Base-by-base conservation (phyloP, 2,329 filamentous ascomycete genomes). In the Colletotrichum sp. region DNA sequence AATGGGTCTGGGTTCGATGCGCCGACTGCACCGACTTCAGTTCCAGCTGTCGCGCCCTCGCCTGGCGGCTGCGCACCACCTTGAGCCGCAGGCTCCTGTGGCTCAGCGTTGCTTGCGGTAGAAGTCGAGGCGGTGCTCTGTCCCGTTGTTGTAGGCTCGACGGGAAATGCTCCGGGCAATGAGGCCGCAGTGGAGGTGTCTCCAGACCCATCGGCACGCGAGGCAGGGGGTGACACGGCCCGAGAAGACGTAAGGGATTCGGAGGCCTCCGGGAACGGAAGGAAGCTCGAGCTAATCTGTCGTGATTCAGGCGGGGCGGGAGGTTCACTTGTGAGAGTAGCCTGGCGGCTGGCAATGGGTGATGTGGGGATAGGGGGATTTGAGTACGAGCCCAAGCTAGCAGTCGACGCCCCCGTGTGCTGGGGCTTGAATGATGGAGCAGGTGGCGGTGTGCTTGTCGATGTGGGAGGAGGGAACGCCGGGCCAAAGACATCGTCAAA, bases 401-500 rank as follows among this genome's bases (percentile, higher is more conserved):
- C 86, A 5, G 86, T 87, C 4, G 91, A 92, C n/a, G 88, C 87
- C 67, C 90, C 90, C 3, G 90, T 92, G 77, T 88, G 86, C 80
- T 92, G 90, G 43, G 89, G 89, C 80, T 92, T 90, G 86, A 95
- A 94, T 7, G 91, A 91, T 15, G 91, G 92, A 34, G 84, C 84
- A 12, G 90, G 88, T 72, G 86, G 88, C 69, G 87, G 86, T 65
- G 85, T 87, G 69, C 82, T 83, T 10, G 85, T 86, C 71, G 86
- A 82, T 77, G 85, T 85, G 15, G 86, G 82, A 48, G 85, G 80
- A 18, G 86, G 85, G 80, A 92, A 92, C 2, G 93, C 89, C 63
- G 93, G 92, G 3, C 95, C 95, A 84, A 98, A 98, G 60, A 98
- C 92, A 80, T 94, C 96, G 82, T 98, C 95, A 83, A 98, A 98